These are phyloP conservation scores for Mortierella polycephala DNA, from an alignment of 371 early-diverging fungal species.

Conservation along the genomic window DNA sequence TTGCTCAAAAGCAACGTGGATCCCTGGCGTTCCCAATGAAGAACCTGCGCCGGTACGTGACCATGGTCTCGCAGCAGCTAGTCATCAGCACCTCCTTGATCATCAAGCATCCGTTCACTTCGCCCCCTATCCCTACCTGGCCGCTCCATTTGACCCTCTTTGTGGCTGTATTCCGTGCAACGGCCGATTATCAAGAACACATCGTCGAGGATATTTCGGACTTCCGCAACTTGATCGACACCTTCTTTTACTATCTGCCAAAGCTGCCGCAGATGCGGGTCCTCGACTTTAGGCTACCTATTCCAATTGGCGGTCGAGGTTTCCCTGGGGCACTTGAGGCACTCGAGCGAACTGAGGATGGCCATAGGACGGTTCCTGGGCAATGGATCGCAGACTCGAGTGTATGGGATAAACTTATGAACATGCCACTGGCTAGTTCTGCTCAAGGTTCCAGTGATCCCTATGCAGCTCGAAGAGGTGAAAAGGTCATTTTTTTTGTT, in stretches of 20 bases:
- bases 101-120: conserved; percentile 38
- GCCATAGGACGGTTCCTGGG: conserved; percentile 22
- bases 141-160: conserved; percentile 44
- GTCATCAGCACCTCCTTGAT: conserved; percentile 43
- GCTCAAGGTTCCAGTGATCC: conserved; percentile 32
- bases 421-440: conserved; percentile 26
- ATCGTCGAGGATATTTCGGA: conserved; percentile 40
- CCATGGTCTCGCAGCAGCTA: conserved; percentile 25
- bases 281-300: conserved; percentile 19
- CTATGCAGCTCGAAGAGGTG: conserved; percentile 49
- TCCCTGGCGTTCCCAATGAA: conserved; percentile 32
- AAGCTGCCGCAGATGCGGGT: conserved; percentile 41
- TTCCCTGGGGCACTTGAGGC: conserved; percentile 23
- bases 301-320: conserved; percentile 24
- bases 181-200: conserved; percentile 36
- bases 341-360: conserved; percentile 27
- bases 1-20: conserved; percentile 16
- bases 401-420: conserved; percentile 35
- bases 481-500: conserved; percentile 67
- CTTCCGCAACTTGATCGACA: conserved; percentile 36
- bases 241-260: conserved; percentile 50
- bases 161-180: conserved; percentile 31
- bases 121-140: conserved; percentile 43
- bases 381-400: conserved; percentile 40
- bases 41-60: conserved; percentile 41